These are phyloP conservation scores for Asterophora lycoperdoides DNA, from an alignment of 768 basidiomycete genomes.

Conservation along the genomic window DNA sequence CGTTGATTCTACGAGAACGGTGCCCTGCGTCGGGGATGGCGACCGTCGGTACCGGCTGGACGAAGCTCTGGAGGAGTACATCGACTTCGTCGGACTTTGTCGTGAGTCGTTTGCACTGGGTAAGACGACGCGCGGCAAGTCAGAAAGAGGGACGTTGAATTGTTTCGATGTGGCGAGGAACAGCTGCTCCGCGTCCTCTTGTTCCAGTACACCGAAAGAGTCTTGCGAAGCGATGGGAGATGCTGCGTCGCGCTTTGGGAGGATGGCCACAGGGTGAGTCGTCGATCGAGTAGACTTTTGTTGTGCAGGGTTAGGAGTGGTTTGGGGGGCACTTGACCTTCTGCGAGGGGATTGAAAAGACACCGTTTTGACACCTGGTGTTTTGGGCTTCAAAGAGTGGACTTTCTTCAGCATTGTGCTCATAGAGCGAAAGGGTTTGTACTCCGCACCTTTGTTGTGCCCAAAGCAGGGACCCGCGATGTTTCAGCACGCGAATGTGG, in stretches of 20 bases:
- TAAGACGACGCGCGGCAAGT: conserved; percentile 35
- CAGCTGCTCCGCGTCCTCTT: conserved; percentile 38
- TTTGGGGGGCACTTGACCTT: conserved; percentile 11
- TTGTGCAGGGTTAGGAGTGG: conserved; percentile 13
- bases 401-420: conserved; percentile 6
- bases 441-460: conserved; percentile 22
- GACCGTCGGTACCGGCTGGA: conserved; percentile 7
- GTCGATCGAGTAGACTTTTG: conserved; percentile 14
- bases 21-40: conserved; percentile 14
- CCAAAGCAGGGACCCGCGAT: conserved; percentile 21
- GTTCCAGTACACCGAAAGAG: conserved; percentile 53
- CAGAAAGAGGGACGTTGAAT: conserved; percentile 56
- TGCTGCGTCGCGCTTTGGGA: background rate
- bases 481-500: conserved; percentile 17
- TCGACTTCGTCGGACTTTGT: background rate
- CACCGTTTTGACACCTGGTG: conserved; percentile 26
- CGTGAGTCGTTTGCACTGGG: background rate
- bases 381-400: conserved; percentile 18
- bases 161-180: conserved; percentile 44
- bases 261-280: conserved; percentile 9
- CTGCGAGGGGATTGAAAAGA: conserved; percentile 31
- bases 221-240: conserved; percentile 45
- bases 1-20: conserved; percentile 48
- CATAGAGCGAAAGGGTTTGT: conserved; percentile 14
- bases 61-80: conserved; percentile 1